Evolutionary conservation across 768 basidiomycete genomes (phyloP), one percentile per base, ranked within the genome.

Genomic region (Auricularia cornea): DNA sequence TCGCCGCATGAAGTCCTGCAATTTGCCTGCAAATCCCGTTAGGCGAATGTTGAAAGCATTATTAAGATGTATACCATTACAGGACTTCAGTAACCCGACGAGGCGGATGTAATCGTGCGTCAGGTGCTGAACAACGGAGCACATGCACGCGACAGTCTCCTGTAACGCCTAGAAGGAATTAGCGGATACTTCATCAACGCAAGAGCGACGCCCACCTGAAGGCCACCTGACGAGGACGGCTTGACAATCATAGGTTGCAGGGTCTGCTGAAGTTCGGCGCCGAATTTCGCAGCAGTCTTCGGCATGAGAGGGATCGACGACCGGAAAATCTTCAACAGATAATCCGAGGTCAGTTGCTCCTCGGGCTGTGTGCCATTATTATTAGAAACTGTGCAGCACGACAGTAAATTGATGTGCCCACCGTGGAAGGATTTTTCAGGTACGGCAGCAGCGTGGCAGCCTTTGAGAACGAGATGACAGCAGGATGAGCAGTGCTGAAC

Each of bases 191-290:
- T 23, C n/a, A n/a, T n/a, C 28, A 12, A 33, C 33, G 20, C 40
- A 12, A 40, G 32, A 54, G 29, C 48, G 57, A 29, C 65, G n/a
- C 83, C 32, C 64, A 91, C 90, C 74, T 83, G 78, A 10, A 89
- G 77, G 29, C 88, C 86, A 14, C 87, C 87, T 2, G 81, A 75
- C 41, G 81, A 79, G 0, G 87, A 84, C 3, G 93, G 94, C 69
- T 91, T 93, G 68, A 92, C 81, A 48, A 99, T 88, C 94, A 98
- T 94, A 0, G 92, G 90, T 66, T 96, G 85, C 12, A 98, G 78
- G 6, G 85, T 81, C 4, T 79, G 72, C 68, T 96, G 94, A 20
- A 99, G 79, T 60, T 95, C 92, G 41, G 86, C 83, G 0, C 90
- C 94, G 70, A 98, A 98, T 68, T 89, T 94, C 14, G 83, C 81